These are phyloP conservation scores for Sporothrix protearum DNA, from an alignment of 2,329 filamentous ascomycete species.

Conservation along the genomic window DNA sequence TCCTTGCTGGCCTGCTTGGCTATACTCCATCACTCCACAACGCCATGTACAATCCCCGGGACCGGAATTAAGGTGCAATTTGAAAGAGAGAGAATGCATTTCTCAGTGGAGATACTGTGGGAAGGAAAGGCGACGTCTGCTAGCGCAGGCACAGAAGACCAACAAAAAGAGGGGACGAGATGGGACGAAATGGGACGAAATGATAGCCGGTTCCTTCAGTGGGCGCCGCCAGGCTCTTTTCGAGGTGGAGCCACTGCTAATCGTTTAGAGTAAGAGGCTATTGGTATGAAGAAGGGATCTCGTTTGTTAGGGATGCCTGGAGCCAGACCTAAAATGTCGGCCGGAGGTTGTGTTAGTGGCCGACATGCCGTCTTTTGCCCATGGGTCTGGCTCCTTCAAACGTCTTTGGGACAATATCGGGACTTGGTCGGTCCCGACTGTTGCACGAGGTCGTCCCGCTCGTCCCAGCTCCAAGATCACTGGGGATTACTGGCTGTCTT, in stretches of 20 bases:
- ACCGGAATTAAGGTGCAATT: background rate
- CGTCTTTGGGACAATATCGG: background rate
- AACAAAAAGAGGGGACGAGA: background rate
- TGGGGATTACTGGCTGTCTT: background rate
- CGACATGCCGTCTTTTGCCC: background rate
- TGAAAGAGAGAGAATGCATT: background rate
- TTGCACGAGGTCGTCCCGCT: background rate
- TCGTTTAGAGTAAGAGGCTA: background rate
- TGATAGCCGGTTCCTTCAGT: background rate
- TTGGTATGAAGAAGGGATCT: background rate
- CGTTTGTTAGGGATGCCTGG: background rate
- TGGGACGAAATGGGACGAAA: background rate
- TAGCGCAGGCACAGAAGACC: background rate
- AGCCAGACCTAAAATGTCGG: background rate
- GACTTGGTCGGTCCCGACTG: constrained; percentile 11
- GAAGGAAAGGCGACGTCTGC: background rate
- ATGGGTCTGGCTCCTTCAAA: background rate
- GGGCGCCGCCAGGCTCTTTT: background rate
- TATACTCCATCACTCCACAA: background rate
- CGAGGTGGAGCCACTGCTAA: background rate
- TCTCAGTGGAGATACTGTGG: background rate
- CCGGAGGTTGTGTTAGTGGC: background rate
- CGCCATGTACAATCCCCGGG: constrained; percentile 4
- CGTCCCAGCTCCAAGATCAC: background rate
- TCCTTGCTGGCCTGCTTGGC: constrained; percentile 1